Conservation (phyloP, 2,329 filamentous ascomycete genomes). For the Lachnellula hyalina region DNA sequence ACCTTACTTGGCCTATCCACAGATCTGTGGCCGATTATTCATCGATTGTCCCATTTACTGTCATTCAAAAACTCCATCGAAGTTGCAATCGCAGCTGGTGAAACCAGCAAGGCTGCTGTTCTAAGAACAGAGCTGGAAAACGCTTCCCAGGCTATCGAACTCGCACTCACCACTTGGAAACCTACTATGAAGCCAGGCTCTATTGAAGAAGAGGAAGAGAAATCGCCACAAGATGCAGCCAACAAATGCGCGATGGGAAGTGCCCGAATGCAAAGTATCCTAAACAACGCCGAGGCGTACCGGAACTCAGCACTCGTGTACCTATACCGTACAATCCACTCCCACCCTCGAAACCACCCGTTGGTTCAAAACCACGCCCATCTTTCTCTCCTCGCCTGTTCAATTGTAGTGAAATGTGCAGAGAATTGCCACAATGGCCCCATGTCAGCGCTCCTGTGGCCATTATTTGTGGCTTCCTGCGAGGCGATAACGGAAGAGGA, state of each 20-base stretch:
- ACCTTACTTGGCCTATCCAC: conserved; percentile 54
- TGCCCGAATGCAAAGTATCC: conserved; percentile 31
- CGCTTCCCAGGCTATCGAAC: conserved; percentile 50
- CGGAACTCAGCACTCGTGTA: conserved; percentile 44
- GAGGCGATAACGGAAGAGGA: conserved; percentile 49
- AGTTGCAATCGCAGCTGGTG: conserved; percentile 37
- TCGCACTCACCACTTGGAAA: conserved; percentile 50
- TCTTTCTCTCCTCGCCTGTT: conserved; percentile 47
- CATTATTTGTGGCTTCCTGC: conserved; percentile 57
- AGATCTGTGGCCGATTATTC: conserved; percentile 58
- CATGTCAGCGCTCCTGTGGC: conserved; percentile 60
- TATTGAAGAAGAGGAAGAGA: conserved; percentile 1
- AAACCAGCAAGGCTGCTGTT: conserved; percentile 29
- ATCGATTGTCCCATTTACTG: conserved; percentile 51
- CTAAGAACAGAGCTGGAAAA: conserved; percentile 26
- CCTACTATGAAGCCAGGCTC: conserved; percentile 40
- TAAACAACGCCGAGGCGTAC: conserved; percentile 46
- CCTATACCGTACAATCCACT: conserved; percentile 36
- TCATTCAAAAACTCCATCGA: conserved; percentile 49
- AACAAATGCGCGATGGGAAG: conserved; percentile 4
- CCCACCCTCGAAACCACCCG: conserved; percentile 40
- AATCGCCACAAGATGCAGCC: neutral
- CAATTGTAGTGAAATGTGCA: conserved; percentile 47
- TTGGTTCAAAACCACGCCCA: conserved; percentile 51
- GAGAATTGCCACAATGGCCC: conserved; percentile 39